A percentile compares a stretch with the other conserved stretches of the same genome.
Evolutionary conservation across 2,329 filamentous ascomycete species (phyloP).

Genomic region (Fusarium sororula): DNA sequence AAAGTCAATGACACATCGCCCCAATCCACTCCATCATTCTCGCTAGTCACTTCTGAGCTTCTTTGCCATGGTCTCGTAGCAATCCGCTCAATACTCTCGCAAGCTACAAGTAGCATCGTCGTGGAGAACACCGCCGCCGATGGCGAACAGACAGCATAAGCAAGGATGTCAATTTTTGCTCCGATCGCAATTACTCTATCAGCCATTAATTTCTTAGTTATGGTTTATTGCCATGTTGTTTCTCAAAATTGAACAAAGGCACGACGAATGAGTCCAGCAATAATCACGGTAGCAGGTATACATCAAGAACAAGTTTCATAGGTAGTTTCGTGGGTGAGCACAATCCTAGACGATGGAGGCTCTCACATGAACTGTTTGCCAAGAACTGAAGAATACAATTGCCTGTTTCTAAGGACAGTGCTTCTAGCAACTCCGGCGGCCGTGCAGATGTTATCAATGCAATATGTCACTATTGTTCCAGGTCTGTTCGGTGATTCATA

Average conservation of each 20-base stretch:
- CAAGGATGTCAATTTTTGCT: not conserved
- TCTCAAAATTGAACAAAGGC: rapidly evolving
- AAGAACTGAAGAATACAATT: rapidly evolving
- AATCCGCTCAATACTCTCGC: not conserved
- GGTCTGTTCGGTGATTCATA: not conserved
- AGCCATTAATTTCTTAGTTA: no score
- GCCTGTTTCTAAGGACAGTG: no score
- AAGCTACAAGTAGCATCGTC: not conserved
- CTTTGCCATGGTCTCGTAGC: no score
- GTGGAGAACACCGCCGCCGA: not conserved
- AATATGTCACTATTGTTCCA: not conserved
- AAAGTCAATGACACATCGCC: not conserved
- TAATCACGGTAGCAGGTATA: not conserved
- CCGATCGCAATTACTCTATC: not conserved
- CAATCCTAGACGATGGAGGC: rapidly evolving
- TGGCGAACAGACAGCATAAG: not conserved
- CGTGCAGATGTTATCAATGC: rapidly evolving
- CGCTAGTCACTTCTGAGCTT: not conserved
- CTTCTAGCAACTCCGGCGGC: rapidly evolving
- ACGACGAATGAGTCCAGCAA: rapidly evolving
- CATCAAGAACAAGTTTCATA: rapidly evolving
- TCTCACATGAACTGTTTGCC: rapidly evolving
- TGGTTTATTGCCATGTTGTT: rapidly evolving
- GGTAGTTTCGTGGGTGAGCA: rapidly evolving
- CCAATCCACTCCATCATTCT: not conserved